phyloP scores from a whole-genome alignment of 257 asterid species.

The Solanum dulcamara region DNA sequence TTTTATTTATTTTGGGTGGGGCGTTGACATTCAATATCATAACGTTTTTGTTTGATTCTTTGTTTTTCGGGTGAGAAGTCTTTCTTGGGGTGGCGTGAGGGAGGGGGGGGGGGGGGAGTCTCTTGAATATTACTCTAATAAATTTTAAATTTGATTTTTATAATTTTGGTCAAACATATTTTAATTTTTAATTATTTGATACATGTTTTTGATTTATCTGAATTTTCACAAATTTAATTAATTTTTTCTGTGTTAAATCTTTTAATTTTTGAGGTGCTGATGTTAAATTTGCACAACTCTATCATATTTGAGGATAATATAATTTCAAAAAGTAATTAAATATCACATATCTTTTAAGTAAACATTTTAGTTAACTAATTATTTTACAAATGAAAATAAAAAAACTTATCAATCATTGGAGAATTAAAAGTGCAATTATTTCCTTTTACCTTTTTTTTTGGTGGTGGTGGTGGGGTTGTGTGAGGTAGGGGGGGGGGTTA shows the following conservation, averaged over 20 bases:
- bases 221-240: not conserved
- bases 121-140: not conserved
- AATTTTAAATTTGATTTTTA: not conserved
- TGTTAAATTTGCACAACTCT: not conserved
- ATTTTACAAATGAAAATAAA: not conserved
- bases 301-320: not conserved
- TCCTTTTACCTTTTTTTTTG: not conserved
- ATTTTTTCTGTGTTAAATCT: not conserved
- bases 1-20: not conserved
- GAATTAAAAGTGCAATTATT: not conserved
- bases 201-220: not conserved
- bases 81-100: too few species aligned
- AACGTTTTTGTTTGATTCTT: not conserved
- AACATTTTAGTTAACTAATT: not conserved
- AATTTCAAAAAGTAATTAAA: not conserved
- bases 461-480: not conserved
- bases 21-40: not conserved
- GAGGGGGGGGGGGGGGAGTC: accelerated
- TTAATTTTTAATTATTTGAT: not conserved
- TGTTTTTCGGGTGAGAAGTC: not conserved
- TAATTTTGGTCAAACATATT: not conserved
- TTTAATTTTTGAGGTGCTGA: not conserved
- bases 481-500: accelerated
- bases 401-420: not conserved
- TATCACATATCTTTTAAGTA: not conserved